phyloP scores from a whole-genome alignment of 2,329 filamentous ascomycete genomes.

The Aureobasidium sp. region DNA sequence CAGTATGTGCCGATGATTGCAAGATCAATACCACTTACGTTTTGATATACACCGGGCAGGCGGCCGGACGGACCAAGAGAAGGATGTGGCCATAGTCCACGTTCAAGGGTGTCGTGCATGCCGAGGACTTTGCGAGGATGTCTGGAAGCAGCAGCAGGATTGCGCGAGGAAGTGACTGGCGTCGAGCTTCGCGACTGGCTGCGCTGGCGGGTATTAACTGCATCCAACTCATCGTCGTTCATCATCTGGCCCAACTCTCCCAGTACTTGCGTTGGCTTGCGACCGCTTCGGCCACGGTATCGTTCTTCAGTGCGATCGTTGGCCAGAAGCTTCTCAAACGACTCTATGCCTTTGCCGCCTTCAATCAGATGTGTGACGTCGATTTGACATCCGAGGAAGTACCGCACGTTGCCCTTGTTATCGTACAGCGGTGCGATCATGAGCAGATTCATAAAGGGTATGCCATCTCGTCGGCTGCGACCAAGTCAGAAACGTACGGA shows the following conservation, averaged over 20 bases:
- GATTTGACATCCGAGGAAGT: slow-evolving; percentile 36
- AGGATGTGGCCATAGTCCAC: slow-evolving; percentile 26
- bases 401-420: slow-evolving; percentile 34
- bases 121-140: slow-evolving; percentile 23
- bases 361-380: slow-evolving; percentile 34
- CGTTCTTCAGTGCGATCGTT: slow-evolving; percentile 26
- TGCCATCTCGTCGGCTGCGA: slow-evolving; percentile 30
- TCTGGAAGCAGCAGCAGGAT: background rate
- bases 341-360: slow-evolving; percentile 31
- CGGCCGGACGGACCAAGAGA: slow-evolving; percentile 29
- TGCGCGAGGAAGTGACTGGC: slow-evolving; percentile 16
- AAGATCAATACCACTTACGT: slow-evolving; percentile 20
- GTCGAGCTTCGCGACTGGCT: slow-evolving; percentile 17
- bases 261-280: slow-evolving; percentile 23
- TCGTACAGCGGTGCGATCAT: slow-evolving; percentile 36
- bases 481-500: background rate
- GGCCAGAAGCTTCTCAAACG: slow-evolving; percentile 29
- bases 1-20: background rate
- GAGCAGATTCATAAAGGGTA: slow-evolving; percentile 36
- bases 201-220: slow-evolving; percentile 23
- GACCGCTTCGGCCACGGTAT: slow-evolving; percentile 20
- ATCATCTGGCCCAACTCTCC: slow-evolving; percentile 27
- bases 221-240: slow-evolving; percentile 27
- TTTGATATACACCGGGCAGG: slow-evolving; percentile 34
- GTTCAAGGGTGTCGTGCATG: slow-evolving; percentile 27